These are phyloP conservation scores for Kwoniella sp. DNA, from an alignment of 768 basidiomycete species.

Conservation along the genomic window DNA sequence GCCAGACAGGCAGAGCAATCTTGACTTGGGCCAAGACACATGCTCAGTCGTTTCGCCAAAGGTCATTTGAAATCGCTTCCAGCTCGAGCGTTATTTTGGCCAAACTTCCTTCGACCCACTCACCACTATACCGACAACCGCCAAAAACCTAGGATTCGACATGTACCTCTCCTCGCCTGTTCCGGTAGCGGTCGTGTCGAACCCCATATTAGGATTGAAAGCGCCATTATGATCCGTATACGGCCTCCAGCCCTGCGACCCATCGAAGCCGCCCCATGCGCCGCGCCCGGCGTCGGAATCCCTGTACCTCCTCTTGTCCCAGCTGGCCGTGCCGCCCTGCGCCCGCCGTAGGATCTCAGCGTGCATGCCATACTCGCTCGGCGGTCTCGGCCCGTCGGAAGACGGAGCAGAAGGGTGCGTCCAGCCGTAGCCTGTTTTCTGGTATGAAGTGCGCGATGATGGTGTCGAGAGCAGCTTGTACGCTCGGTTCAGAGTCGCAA, in stretches of 20 bases:
- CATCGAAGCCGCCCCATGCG: conserved; percentile 29
- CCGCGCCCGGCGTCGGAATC: conserved; percentile 31
- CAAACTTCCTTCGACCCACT: no score
- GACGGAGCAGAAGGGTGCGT: conserved; percentile 1
- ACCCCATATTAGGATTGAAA: conserved; percentile 26
- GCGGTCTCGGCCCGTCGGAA: conserved; percentile 5
- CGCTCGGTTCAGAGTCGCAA: conserved; percentile 45
- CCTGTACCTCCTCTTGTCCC: conserved; percentile 27
- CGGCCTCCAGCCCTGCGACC: conserved; percentile 23
- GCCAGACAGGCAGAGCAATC: no score
- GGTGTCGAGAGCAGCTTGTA: conserved; percentile 50
- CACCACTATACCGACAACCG: conserved; percentile 37
- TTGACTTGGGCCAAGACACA: no score
- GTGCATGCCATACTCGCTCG: conserved; percentile 39
- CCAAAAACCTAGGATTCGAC: conserved; percentile 48
- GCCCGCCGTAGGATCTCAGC: conserved; percentile 39
- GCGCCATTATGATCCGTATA: conserved; percentile 26
- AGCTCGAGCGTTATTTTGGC: no score
- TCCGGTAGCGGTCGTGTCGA: conserved; percentile 21
- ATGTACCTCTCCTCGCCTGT: conserved; percentile 47
- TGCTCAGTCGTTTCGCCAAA: no score
- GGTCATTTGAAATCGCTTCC: no score
- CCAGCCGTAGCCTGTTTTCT: conserved; percentile 53
- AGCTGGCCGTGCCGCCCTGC: conserved; percentile 35
- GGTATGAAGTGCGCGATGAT: conserved; percentile 34